Base-by-base conservation (phyloP, 1,284 basidiomycete species). In the Rhodotorula sp. region DNA sequence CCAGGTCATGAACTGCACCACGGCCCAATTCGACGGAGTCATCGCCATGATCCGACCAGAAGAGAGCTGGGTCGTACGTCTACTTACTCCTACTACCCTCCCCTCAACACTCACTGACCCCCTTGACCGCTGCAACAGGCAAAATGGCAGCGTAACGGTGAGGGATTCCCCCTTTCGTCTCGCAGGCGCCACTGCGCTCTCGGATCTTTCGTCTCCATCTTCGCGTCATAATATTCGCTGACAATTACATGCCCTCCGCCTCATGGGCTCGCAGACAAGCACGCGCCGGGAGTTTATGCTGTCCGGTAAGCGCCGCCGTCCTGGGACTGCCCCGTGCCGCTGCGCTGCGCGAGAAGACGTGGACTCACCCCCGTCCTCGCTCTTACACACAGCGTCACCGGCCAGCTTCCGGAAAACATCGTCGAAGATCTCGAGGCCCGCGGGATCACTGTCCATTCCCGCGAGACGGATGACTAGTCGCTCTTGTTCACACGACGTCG, bases 11-110 rank as follows among this genome's bases (percentile, higher is more conserved):
- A 85, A 87, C 68, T 97, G 93, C 82, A 99, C 95, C 15, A 95
- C 93, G n/a, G 89, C 90, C 1, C 89, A 92, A 75, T 99, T 91
- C 78, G 95, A 98, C 79, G 97, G 97, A 26, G 86, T 93, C 62
- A 92, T 98, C 77, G 88, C 93, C 7, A 88, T 95, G 74, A 88
- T 95, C 67, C 87, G 93, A 78, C 91, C 95, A 1, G 89, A 93
- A 77, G 86, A 87, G 71, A 95, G 92, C 81, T 99, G 95, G 95
- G 94, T 98, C 16, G 92, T 92, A 21, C 85, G 90, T 70, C 23
- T 10, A 10, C 48, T 12, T 2, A 7, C 26, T 23, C 12, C 43
- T 21, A 28, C 28, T 14, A 5, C 16, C 21, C 15, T 8, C 19
- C 4, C 31, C 5, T 15, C 26, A 15, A 10, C 10, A n/a, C 31